These are phyloP conservation scores for Kazachstania bromeliacearum DNA, from an alignment of 805 yeast species.

Conservation along the genomic window DNA sequence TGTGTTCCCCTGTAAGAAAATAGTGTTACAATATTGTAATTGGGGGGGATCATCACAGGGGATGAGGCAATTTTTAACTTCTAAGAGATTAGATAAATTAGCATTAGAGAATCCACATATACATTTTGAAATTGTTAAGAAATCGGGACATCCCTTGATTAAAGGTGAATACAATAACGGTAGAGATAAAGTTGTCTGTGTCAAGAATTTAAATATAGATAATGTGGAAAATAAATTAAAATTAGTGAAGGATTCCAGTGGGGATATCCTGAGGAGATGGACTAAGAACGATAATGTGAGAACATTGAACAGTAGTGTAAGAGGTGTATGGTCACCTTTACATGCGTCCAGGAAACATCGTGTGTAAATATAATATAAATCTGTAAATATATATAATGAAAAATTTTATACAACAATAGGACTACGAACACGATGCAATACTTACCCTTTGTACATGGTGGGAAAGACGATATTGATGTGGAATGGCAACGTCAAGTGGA, in stretches of 20 bases:
- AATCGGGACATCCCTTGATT: constrained; percentile 76
- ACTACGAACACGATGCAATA: neutral
- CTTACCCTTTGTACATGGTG: neutral
- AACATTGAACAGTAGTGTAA: constrained; percentile 70
- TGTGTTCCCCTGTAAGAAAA: constrained; percentile 62
- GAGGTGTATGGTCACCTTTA: constrained; percentile 98
- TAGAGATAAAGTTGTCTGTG: constrained; percentile 54
- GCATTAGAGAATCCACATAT: constrained; percentile 57
- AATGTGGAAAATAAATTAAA: constrained; percentile 57
- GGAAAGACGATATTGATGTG: neutral
- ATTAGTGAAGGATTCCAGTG: constrained; percentile 59
- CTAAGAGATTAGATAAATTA: constrained; percentile 39
- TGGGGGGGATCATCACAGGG: constrained; percentile 94
- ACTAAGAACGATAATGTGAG: constrained; percentile 68
- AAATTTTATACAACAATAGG: neutral
- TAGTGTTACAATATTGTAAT: constrained; percentile 78
- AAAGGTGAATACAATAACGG: constrained; percentile 46
- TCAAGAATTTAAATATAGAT: constrained; percentile 56
- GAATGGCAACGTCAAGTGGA: neutral
- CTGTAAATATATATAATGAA: neutral
- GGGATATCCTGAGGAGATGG: constrained; percentile 47
- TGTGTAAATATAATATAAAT: neutral
- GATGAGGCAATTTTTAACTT: constrained; percentile 56
- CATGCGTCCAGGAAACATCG: constrained; percentile 35
- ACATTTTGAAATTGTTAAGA: constrained; percentile 59